Conservation (phyloP, 2,329 filamentous ascomycete species). For the Gremmenia infestans region DNA sequence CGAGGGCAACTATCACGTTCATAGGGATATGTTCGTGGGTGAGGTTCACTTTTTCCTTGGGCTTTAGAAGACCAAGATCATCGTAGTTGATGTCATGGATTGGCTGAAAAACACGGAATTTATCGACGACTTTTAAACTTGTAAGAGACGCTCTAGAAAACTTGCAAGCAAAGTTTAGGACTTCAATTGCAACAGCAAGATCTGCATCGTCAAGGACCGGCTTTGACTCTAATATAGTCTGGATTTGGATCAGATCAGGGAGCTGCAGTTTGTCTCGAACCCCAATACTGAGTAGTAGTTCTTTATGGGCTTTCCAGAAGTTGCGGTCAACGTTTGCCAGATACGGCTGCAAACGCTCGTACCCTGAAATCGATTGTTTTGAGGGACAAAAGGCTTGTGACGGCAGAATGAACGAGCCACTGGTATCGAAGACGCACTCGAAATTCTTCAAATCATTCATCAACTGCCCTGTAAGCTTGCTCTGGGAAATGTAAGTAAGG, state of each 20-base stretch:
- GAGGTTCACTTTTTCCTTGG: constrained; percentile 11
- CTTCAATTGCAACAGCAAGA: constrained; percentile 21
- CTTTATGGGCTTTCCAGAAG: constrained; percentile 19
- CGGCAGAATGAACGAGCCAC: constrained; percentile 9
- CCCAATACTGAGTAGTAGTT: constrained; percentile 16
- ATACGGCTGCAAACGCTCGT: constrained; percentile 19
- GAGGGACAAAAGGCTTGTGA: constrained; percentile 17
- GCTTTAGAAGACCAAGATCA: constrained; percentile 8
- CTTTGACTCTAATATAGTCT: constrained; percentile 18
- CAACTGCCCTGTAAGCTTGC: constrained; percentile 1
- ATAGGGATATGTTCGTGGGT: constrained; percentile 22
- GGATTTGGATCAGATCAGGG: constrained; percentile 20
- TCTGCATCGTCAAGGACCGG: constrained; percentile 17
- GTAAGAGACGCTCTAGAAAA: constrained; percentile 6
- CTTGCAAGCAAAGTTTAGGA: constrained; percentile 19
- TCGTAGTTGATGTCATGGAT: constrained; percentile 20
- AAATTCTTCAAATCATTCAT: constrained; percentile 5
- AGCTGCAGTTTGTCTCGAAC: constrained; percentile 16
- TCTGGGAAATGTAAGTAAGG: constrained; percentile 14
- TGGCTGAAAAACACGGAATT: constrained; percentile 10
- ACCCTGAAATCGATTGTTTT: constrained; percentile 4
- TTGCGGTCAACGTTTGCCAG: constrained; percentile 19
- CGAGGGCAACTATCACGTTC: constrained; percentile 8
- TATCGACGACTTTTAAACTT: constrained; percentile 20
- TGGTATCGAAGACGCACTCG: constrained; percentile 13